phyloP scores from a whole-genome alignment of 768 basidiomycete genomes.

The Psilocybe azurescens region DNA sequence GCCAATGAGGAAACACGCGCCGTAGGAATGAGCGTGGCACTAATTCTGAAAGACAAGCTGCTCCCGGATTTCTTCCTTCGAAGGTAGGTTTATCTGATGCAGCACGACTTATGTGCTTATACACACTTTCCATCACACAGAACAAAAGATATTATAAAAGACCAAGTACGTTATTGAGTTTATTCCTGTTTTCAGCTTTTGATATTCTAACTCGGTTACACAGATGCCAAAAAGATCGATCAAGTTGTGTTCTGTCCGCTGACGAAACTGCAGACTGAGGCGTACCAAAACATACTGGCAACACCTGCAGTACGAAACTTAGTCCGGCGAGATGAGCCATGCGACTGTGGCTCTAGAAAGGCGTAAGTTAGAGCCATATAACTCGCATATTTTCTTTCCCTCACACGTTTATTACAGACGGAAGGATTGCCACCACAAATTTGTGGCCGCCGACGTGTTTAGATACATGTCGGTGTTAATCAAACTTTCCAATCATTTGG shows the following conservation, averaged over 20 bases:
- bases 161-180: slow-evolving; percentile 50
- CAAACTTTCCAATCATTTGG: slow-evolving; percentile 89
- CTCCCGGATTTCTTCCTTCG: slow-evolving; percentile 86
- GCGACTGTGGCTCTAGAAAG: slow-evolving; percentile 69
- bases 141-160: slow-evolving; percentile 78
- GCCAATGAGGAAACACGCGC: slow-evolving; percentile 68
- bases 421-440: slow-evolving; percentile 46
- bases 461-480: slow-evolving; percentile 83
- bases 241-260: slow-evolving; percentile 95
- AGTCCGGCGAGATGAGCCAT: slow-evolving; percentile 71
- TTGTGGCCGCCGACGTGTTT: slow-evolving; percentile 70
- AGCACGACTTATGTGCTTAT: not conserved
- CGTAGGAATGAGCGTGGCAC: slow-evolving; percentile 62
- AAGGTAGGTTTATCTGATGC: slow-evolving; percentile 47
- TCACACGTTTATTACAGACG: slow-evolving; percentile 33
- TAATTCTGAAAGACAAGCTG: slow-evolving; percentile 64
- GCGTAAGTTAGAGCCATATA: slow-evolving; percentile 43
- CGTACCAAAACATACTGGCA: slow-evolving; percentile 75
- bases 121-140: slow-evolving; percentile 32
- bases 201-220: slow-evolving; percentile 1
- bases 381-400: not conserved
- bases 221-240: slow-evolving; percentile 90
- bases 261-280: slow-evolving; percentile 67
- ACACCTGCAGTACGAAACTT: slow-evolving; percentile 73
- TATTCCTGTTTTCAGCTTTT: not conserved